A percentile compares a stretch with the other conserved stretches of the same genome.
phyloP scores from a whole-genome alignment of 495 filamentous ascomycete species.

The Clavariopsis aquatica region DNA sequence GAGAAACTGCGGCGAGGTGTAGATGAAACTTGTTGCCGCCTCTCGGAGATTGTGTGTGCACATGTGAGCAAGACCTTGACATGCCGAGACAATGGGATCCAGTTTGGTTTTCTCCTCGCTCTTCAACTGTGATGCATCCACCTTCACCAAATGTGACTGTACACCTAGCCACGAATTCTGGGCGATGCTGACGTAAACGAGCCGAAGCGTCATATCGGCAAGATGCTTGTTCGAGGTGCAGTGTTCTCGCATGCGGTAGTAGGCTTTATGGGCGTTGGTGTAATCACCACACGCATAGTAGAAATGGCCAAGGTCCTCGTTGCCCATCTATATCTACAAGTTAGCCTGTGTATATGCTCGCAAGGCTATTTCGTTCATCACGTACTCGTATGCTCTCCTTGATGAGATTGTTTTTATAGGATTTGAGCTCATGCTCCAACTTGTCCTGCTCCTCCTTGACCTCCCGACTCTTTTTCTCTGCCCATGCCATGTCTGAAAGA shows the following conservation, averaged over 20 bases:
- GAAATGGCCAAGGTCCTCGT: constrained; percentile 71
- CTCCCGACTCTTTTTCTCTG: constrained; percentile 59
- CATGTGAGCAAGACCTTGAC: constrained; percentile 70
- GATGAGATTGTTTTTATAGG: constrained; percentile 95
- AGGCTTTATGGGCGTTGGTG: constrained; percentile 63
- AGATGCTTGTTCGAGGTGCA: constrained; percentile 71
- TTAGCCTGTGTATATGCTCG: constrained; percentile 9
- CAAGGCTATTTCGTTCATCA: constrained; percentile 1
- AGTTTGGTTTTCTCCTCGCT: constrained; percentile 46
- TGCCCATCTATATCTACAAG: constrained; percentile 62
- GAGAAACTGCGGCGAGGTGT: constrained; percentile 57
- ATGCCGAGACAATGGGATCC: constrained; percentile 55
- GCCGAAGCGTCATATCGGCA: constrained; percentile 67
- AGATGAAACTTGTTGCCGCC: constrained; percentile 72
- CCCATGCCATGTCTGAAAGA: constrained; percentile 67
- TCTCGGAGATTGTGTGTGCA: constrained; percentile 64
- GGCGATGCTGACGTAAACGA: constrained; percentile 67
- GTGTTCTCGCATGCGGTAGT: constrained; percentile 72
- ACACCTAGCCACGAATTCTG: constrained; percentile 68
- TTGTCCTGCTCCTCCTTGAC: constrained; percentile 68
- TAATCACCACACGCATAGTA: constrained; percentile 67
- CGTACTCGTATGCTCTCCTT: constrained; percentile 94
- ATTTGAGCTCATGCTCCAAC: constrained; percentile 79
- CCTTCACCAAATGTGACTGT: constrained; percentile 66
- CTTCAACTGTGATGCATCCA: constrained; percentile 62